Conservation (phyloP, 139 green algal species). For the Coccomyxa sp. region DNA sequence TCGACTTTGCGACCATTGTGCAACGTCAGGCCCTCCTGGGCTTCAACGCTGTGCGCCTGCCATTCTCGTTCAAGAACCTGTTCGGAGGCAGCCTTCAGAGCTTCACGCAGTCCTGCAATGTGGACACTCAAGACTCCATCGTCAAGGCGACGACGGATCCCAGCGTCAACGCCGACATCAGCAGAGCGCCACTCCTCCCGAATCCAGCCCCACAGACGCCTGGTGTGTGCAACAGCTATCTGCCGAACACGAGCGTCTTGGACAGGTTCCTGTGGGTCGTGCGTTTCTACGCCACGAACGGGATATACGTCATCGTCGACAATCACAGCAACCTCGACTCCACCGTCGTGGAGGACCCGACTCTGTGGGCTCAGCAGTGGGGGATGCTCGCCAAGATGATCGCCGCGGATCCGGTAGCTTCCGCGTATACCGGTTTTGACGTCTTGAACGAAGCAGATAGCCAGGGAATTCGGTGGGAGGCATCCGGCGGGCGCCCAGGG, state of each 20-base stretch:
- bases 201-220: background rate
- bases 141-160: background rate
- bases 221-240: conserved; percentile 11
- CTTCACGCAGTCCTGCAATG: conserved; percentile 4
- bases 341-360: background rate
- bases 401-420: background rate
- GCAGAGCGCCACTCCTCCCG: background rate
- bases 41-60: conserved; percentile 47
- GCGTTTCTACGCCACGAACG: conserved; percentile 8
- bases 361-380: background rate
- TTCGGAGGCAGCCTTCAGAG: background rate
- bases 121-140: background rate
- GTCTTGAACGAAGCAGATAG: background rate
- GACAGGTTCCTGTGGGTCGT: conserved; percentile 15
- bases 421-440: background rate
- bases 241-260: conserved; percentile 15
- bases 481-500: conserved; percentile 14
- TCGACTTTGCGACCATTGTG: conserved; percentile 38
- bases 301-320: conserved; percentile 18
- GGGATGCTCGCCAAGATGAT: background rate
- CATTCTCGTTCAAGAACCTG: conserved; percentile 26
- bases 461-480: conserved; percentile 13
- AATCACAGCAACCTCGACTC: conserved; percentile 13
- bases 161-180: background rate
- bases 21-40: conserved; percentile 40